Base-by-base conservation (phyloP, 2,329 filamentous ascomycete species). In the Simplicillium sp. region DNA sequence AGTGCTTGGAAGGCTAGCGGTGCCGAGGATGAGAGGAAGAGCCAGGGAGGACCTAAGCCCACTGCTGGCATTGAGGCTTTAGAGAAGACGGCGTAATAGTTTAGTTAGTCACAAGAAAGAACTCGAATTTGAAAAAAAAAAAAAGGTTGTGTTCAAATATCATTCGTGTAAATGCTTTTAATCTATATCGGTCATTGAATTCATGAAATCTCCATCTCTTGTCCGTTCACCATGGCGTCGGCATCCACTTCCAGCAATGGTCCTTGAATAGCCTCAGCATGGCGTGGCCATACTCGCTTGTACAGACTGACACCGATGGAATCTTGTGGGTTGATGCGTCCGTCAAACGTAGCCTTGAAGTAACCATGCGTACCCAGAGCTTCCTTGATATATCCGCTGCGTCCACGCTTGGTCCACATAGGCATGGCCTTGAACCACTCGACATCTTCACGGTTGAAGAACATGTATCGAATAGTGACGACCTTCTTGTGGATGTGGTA, bases 401-500 rank as follows among this genome's bases (percentile, higher is more conserved):
- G 73, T 7, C 92, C 92, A 25, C 90, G 70, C 67, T 80, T 86
- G 5, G 92, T 98, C 89, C 90, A 98, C 48, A 98, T 65, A 45
- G 92, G 90, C 57, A 98, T 62, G 1, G 90, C 90, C 69, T 95
- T 94, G 77, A 97, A 98, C 89, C 92, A 98, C 50, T 85, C 80
- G 28, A 98, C 87, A 50, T 98, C 94, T 54, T 90, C 87, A 37
- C 84, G 73, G 69, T 90, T 94, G 79, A 98, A 98, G 75, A 98
- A 98, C 94, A 98, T 98, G 75, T 98, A 98, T 25, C 92, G 83
- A 36, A 98, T 82, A 1, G 94, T 98, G 44, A 98, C 92, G 17
- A 98, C 73, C 64, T 84, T 88, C 75, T 95, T 96, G 77, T 98
- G 87, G 60, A 98, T 98, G 68, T 98, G 95, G 74, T 87, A 96